These are phyloP conservation scores for Ascochyta lentis DNA, from an alignment of 2,329 filamentous ascomycete species.

Conservation along the genomic window DNA sequence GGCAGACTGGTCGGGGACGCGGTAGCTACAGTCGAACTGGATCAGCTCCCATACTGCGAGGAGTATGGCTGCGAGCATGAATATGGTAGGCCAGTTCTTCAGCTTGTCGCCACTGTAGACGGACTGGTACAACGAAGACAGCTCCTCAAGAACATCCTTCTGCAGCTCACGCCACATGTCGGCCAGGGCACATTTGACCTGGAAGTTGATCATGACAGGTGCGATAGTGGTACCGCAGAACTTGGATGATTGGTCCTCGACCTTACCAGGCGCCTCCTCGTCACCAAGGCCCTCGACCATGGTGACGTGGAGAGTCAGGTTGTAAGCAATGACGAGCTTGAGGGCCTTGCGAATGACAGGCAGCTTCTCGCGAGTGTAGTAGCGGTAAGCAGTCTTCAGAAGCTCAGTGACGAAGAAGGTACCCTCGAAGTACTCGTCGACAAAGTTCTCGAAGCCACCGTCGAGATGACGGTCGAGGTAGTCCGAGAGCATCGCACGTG, in stretches of 20 bases:
- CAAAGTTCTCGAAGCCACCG: constrained; percentile 87
- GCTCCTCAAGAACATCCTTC: constrained; percentile 93
- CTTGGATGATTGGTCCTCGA: constrained; percentile 84
- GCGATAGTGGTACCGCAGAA: constrained; percentile 90
- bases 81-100: constrained; percentile 99
- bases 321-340: constrained; percentile 94
- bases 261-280: constrained; percentile 83
- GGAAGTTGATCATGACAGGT: constrained; percentile 99
- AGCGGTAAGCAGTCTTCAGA: constrained; percentile 93
- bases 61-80: constrained; percentile 93
- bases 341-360: constrained; percentile 93
- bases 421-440: constrained; percentile 95
- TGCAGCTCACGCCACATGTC: constrained; percentile 98
- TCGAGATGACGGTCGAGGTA: constrained; percentile 97
- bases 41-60: constrained; percentile 98
- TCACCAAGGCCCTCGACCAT: constrained; percentile 89
- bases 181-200: constrained; percentile 96
- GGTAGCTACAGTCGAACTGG: constrained; percentile 98
- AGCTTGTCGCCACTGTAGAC: constrained; percentile 97
- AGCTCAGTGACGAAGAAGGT: constrained; percentile 96
- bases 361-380: constrained; percentile 85
- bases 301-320: constrained; percentile 91
- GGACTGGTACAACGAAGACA: constrained; percentile 91
- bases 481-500: constrained; percentile 78
- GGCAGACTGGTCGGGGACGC: constrained; percentile 80